These are phyloP conservation scores for Aureobasidium pullulans DNA, from an alignment of 2,329 filamentous ascomycete species.

Conservation along the genomic window DNA sequence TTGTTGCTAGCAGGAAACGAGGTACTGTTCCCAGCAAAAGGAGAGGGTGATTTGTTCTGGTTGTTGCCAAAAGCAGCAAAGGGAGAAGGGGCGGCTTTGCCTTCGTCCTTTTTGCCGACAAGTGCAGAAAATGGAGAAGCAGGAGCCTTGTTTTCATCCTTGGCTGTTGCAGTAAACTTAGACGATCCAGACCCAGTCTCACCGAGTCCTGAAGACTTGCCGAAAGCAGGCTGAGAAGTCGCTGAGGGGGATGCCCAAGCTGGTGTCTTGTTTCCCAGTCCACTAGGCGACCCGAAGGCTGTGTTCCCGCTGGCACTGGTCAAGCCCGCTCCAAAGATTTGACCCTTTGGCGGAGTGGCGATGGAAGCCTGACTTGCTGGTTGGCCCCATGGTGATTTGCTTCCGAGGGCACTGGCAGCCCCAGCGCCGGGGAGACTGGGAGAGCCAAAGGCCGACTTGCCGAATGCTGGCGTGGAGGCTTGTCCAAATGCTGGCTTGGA, in stretches of 20 bases:
- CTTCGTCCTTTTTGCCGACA: neutral
- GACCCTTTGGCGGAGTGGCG: constrained; percentile 10
- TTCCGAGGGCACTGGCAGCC: constrained; percentile 20
- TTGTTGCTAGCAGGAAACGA: constrained; percentile 27
- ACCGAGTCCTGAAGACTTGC: constrained; percentile 22
- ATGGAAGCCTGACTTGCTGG: constrained; percentile 14
- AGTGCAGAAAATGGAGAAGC: constrained; percentile 15
- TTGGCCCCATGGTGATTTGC: constrained; percentile 24
- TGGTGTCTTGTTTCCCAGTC: constrained; percentile 17
- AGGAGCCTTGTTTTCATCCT: constrained; percentile 23
- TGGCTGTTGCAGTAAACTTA: constrained; percentile 25
- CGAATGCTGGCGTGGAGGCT: neutral
- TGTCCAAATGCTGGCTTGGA: neutral
- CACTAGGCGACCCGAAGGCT: constrained; percentile 19
- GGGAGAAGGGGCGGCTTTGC: constrained; percentile 18
- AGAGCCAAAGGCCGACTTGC: constrained; percentile 11
- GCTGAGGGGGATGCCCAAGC: constrained; percentile 16
- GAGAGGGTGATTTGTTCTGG: constrained; percentile 19
- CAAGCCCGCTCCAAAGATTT: constrained; percentile 21
- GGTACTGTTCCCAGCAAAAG: constrained; percentile 30
- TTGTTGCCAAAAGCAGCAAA: constrained; percentile 16
- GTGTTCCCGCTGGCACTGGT: constrained; percentile 12
- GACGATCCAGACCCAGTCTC: constrained; percentile 17
- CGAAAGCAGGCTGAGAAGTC: constrained; percentile 18
- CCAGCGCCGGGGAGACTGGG: constrained; percentile 19